Conservation (phyloP, 805 yeast species). For the Schizosaccharomyces japonicus region DNA sequence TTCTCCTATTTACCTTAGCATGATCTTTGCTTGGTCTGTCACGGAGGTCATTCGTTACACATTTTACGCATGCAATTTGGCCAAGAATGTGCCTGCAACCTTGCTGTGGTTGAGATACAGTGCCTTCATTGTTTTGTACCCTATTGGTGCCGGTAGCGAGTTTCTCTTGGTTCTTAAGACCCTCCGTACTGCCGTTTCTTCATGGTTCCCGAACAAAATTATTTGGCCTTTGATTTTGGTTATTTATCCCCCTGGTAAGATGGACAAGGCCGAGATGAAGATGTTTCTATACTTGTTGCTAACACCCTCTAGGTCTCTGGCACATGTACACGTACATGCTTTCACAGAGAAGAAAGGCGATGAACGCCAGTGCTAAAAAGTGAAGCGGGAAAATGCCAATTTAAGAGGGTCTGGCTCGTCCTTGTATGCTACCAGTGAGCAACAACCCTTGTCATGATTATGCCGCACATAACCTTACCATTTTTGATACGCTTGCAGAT, state of each 20-base stretch:
- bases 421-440: too few relatives aligned
- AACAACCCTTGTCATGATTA: too few relatives aligned
- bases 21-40: conserved; percentile 69
- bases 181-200: conserved; percentile 35
- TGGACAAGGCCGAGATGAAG: not conserved
- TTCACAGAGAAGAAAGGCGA: conserved; percentile 57
- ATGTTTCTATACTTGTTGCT: not conserved
- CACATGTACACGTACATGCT: conserved; percentile 71
- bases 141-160: conserved; percentile 80
- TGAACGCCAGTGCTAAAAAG: conserved; percentile 12
- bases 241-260: conserved; percentile 52
- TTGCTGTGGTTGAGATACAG: conserved; percentile 61
- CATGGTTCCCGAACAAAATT: conserved; percentile 26
- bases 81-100: conserved; percentile 30
- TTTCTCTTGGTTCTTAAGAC: conserved; percentile 44
- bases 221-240: conserved; percentile 33
- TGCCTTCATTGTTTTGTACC: conserved; percentile 60
- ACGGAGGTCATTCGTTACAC: conserved; percentile 83
- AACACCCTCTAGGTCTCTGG: conserved; percentile 32
- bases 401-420: too few relatives aligned
- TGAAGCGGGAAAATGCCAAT: too few relatives aligned
- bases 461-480: too few relatives aligned
- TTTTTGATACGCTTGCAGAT: too few relatives aligned
- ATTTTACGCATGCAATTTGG: conserved; percentile 52
- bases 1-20: conserved; percentile 30